Percentiles rank a stretch among this genome's conserved stretches.
Evolutionary conservation across 176 grass and related monocot species (phyloP).

Genomic region (Zea mays): DNA sequence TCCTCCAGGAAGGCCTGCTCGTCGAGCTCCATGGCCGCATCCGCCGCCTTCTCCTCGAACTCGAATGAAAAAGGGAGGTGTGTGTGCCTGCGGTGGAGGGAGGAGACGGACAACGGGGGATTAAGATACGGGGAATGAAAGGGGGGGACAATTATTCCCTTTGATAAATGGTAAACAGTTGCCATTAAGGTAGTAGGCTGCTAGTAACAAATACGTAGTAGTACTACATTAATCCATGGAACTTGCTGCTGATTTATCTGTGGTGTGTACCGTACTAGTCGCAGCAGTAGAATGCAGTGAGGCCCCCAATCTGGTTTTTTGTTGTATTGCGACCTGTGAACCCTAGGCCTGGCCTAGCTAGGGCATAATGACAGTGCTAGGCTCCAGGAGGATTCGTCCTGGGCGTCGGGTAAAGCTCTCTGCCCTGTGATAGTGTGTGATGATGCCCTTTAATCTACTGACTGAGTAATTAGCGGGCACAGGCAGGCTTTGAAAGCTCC

Average conservation of each 20-base stretch:
- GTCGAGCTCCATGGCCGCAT: conserved; percentile 64
- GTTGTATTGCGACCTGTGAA: conserved; percentile 41
- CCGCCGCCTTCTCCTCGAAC: background rate
- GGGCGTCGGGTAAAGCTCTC: background rate
- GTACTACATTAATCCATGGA: conserved; percentile 28
- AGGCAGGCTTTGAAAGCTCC: too few relatives aligned
- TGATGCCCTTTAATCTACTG: background rate
- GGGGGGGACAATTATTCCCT: conserved; percentile 68
- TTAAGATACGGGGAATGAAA: conserved; percentile 43
- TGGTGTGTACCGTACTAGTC: background rate
- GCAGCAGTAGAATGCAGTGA: conserved; percentile 10
- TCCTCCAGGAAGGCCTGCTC: conserved; percentile 94
- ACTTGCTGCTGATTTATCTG: conserved; percentile 4
- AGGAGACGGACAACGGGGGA: background rate
- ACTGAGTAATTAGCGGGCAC: too few relatives aligned
- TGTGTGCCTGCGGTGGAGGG: background rate
- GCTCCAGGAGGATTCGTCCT: conserved; percentile 5
- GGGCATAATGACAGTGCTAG: conserved; percentile 19
- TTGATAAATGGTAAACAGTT: conserved; percentile 41
- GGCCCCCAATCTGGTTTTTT: conserved; percentile 16
- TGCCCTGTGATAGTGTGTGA: background rate
- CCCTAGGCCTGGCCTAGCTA: background rate
- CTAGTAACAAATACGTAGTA: too few relatives aligned
- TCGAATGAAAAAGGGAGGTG: background rate
- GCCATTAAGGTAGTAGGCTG: conserved; percentile 7